Conservation (phyloP, 495 filamentous ascomycete species). For the Penicillium subrubescens region DNA sequence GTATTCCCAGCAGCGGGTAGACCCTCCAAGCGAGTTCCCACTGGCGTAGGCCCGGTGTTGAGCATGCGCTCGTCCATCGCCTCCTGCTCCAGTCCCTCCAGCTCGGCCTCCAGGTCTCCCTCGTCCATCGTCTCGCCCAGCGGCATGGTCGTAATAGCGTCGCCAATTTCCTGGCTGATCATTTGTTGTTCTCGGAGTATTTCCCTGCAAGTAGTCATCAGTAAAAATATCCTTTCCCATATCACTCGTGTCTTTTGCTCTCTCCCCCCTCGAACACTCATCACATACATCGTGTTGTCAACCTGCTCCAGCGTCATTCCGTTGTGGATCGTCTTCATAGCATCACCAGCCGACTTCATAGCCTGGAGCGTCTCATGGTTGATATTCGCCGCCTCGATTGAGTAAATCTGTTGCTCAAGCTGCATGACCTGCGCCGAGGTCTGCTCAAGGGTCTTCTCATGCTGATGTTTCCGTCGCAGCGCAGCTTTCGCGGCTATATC, state of each 20-base stretch:
- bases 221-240: background rate
- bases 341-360: slow-evolving; percentile 85
- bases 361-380: slow-evolving; percentile 94
- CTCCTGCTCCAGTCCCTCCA: slow-evolving; percentile 80
- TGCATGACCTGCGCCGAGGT: slow-evolving; percentile 87
- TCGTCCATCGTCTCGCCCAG: slow-evolving; percentile 80
- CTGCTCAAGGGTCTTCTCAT: slow-evolving; percentile 87
- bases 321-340: slow-evolving; percentile 91
- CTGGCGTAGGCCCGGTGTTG: slow-evolving; percentile 76
- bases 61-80: slow-evolving; percentile 93
- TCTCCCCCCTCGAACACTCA: background rate
- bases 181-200: slow-evolving; percentile 89
- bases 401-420: slow-evolving; percentile 92
- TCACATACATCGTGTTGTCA: slow-evolving; percentile 87
- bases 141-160: slow-evolving; percentile 73
- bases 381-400: slow-evolving; percentile 97
- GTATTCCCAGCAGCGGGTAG: slow-evolving; percentile 72
- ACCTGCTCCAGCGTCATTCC: slow-evolving; percentile 90
- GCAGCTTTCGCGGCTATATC: slow-evolving; percentile 81
- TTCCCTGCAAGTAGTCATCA: slow-evolving; percentile 61
- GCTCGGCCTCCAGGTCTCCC: slow-evolving; percentile 76
- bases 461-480: slow-evolving; percentile 91
- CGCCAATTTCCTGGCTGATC: slow-evolving; percentile 87
- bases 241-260: background rate
- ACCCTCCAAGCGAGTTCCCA: slow-evolving; percentile 67